A percentile compares a stretch with the other conserved stretches of the same genome.
phyloP scores from a whole-genome alignment of 1,139 yeast species.

The Magnusiomyces suaveolens region DNA sequence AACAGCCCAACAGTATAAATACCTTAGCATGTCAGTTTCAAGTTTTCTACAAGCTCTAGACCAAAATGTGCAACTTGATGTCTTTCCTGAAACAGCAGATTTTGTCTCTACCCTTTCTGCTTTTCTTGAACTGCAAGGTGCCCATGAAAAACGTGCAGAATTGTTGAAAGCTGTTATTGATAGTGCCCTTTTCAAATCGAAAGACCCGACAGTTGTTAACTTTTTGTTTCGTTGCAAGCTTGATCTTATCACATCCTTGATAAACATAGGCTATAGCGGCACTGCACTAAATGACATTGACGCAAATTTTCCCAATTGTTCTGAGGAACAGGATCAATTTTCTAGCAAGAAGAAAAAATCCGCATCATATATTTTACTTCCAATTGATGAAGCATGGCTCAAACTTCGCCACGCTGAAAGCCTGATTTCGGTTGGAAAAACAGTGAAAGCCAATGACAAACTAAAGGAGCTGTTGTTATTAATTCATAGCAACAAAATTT shows the following conservation, averaged over 20 bases:
- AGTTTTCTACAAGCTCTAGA: slow-evolving; percentile 11
- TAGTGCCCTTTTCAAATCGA: slow-evolving; percentile 3
- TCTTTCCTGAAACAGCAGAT: slow-evolving; percentile 1
- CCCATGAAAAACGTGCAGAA: slow-evolving; percentile 18
- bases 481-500: slow-evolving; percentile 13
- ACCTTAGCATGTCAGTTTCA: slow-evolving; percentile 12
- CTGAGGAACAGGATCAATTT: background rate
- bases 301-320: background rate
- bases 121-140: slow-evolving; percentile 19
- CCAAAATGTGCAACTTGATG: background rate
- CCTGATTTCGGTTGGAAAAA: slow-evolving; percentile 12
- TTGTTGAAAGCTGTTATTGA: slow-evolving; percentile 13
- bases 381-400: slow-evolving; percentile 12
- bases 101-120: slow-evolving; percentile 14
- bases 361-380: background rate
- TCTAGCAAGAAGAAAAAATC: background rate
- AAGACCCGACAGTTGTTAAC: slow-evolving; percentile 7
- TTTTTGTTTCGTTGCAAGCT: slow-evolving; percentile 9
- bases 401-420: slow-evolving; percentile 16
- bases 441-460: slow-evolving; percentile 8
- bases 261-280: slow-evolving; percentile 17
- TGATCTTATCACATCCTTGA: slow-evolving; percentile 12
- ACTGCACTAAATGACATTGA: slow-evolving; percentile 15
- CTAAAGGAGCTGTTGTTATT: slow-evolving; percentile 12
- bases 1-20: slow-evolving; percentile 13